Evolutionary conservation across 192 early-diverging fungal species (phyloP), one percentile per base, ranked within the genome.

Genomic region (Thoreauomyces humboldtii): DNA sequence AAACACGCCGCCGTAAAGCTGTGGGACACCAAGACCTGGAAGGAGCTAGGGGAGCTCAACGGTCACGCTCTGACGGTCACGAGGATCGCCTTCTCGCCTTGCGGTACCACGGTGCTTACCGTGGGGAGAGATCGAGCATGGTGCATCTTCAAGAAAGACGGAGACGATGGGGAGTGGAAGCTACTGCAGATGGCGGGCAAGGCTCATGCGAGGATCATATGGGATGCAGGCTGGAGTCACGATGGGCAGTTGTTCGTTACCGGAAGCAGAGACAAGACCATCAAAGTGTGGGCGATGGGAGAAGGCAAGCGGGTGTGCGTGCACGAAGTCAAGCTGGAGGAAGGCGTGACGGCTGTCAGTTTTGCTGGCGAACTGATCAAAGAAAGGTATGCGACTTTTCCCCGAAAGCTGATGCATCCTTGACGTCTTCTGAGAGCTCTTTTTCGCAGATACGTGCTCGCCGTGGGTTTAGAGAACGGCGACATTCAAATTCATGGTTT

Each of bases 161-260:
- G 32, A 14, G 59, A 37, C 24, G 61, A 35, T 14, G 60, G 46
- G n/a, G 76, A 78, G 2, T 95, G 89, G 73, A 75, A 71, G 41
- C 68, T 90, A 22, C 65, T 79, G 1, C 62, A 47, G 2, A 63
- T 65, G 22, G 82, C 84, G 31, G 70, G 78, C 44, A 91, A 91
- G 72, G 88, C 93, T 17, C 96, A 98, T 72, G 82, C 91, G 0
- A 86, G 96, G 54, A 95, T 98, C 50, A 85, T 98, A 19, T 98
- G 96, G 96, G 87, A 90, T 66, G 87, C 84, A 32, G 76, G 86
- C 2, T 98, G 93, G 92, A 79, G 82, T 36, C 81, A 77, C 24
- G 91, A 92, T 61, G 91, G 85, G 38, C 41, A 35, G 4, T 81
- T 88, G 28, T 97, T 98, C 82, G 92, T 81, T 25, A 98, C 96